Evolutionary conservation across 208 protist species (phyloP), one percentile per base, ranked within the genome.

Genomic region (Wallacemonas sp.): DNA sequence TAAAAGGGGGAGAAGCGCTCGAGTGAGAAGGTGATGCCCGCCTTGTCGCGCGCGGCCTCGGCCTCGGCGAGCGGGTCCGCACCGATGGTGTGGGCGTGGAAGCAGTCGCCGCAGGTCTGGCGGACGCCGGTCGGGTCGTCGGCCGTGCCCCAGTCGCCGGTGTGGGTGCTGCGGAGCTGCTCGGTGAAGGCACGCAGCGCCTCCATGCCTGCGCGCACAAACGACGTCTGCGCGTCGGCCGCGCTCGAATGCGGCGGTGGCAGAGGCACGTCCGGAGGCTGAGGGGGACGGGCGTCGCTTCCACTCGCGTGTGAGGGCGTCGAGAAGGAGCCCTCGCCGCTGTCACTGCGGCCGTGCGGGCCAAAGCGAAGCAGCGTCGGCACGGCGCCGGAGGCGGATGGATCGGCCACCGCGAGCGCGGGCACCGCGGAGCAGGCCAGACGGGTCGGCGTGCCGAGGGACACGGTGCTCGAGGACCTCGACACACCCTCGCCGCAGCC

Each of bases 1-100:
- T 84, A 95, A 39, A 95, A 86, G 28, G 77, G 68, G 20, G 80
- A 77, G 65, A 92, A 89, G 31, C 62, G 70, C 50, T 79, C 68
- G 36, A 79, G 75, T n/a, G 68, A 82, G 63, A 81, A 83, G 46
- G 22, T 36, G n/a, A 59, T 23, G 48, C 25, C 20, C 10, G 26
- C 25, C 14, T 10, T 11, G 25, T 55, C 25, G 14, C 5, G 26
- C 55, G 18, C 55, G 11, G 7, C 55, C 33, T 46, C 38, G 20
- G 8, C 33, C 29, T 57, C 26, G 31, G 50, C 50, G 16, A 36
- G 12, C 8, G 12, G 23, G 7, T 57, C 29, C 29, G 16, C 29
- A 22, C 29, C 50, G 50, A 25, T 18, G 18, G 31, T 38, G 31
- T n/a, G 16, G 7, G 50, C 16, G 26, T 18, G 50, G 26, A 50